Evolutionary conservation across 2,329 filamentous ascomycete species (phyloP).

Genomic region (Anthostomella pinea): DNA sequence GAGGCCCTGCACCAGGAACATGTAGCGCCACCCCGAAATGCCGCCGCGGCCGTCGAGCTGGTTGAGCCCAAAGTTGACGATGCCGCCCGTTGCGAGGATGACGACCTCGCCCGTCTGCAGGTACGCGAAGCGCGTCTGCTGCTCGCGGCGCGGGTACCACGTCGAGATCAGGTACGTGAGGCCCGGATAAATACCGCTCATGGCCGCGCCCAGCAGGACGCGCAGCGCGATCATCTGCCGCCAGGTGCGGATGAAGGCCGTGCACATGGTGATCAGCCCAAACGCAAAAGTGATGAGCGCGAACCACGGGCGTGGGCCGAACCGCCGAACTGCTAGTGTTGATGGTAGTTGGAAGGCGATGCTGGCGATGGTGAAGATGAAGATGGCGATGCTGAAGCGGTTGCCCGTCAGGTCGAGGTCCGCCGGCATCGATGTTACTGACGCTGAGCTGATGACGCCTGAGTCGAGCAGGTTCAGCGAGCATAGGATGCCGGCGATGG

Average conservation of each 20-base stretch:
- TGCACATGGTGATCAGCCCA: constrained; percentile 61
- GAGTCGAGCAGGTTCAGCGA: constrained; percentile 67
- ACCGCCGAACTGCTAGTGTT: constrained; percentile 62
- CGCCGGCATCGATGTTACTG: constrained; percentile 64
- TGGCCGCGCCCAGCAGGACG: constrained; percentile 63
- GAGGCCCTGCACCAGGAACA: constrained; percentile 65
- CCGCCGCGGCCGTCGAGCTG: constrained; percentile 54
- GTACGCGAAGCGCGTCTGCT: constrained; percentile 64
- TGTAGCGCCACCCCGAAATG: constrained; percentile 64
- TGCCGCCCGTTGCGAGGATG: constrained; percentile 62
- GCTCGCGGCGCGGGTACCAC: constrained; percentile 63
- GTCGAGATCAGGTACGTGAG: constrained; percentile 51
- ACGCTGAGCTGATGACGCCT: constrained; percentile 66
- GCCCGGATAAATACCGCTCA: constrained; percentile 53
- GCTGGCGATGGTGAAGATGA: constrained; percentile 68
- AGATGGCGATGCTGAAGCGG: constrained; percentile 67
- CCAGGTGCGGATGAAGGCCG: constrained; percentile 66
- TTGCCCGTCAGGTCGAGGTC: constrained; percentile 64
- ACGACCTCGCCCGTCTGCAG: constrained; percentile 63
- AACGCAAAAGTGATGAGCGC: constrained; percentile 64
- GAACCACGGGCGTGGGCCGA: constrained; percentile 64
- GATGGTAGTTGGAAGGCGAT: constrained; percentile 68
- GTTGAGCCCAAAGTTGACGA: constrained; percentile 69
- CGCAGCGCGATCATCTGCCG: constrained; percentile 66
- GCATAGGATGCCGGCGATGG: constrained; percentile 68